Conservation (phyloP, 345 rosid genomes). For the Syzygium grande region DNA sequence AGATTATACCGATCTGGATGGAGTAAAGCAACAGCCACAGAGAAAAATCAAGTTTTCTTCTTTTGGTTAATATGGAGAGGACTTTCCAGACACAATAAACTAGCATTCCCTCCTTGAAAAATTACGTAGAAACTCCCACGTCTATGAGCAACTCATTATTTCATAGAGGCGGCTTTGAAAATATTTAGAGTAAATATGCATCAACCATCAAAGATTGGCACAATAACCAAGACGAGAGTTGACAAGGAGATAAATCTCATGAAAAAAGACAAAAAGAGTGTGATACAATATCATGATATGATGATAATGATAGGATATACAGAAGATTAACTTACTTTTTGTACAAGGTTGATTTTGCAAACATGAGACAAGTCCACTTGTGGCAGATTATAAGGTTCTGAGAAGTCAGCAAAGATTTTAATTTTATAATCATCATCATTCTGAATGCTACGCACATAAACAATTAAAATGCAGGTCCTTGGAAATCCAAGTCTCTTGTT, state of each 20-base stretch:
- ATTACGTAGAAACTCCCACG: background rate
- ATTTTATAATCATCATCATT: background rate
- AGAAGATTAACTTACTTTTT: background rate
- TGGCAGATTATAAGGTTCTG: background rate
- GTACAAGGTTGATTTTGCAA: background rate
- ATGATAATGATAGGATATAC: background rate
- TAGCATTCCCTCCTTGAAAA: background rate
- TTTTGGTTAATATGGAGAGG: background rate
- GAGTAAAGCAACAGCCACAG: background rate
- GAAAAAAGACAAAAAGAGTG: background rate
- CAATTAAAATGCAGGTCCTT: background rate
- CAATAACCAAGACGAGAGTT: background rate
- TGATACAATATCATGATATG: background rate
- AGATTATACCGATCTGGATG: background rate
- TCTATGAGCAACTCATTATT: background rate
- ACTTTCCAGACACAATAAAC: background rate
- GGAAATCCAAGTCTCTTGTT: background rate
- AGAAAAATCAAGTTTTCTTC: background rate
- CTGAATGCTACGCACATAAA: background rate
- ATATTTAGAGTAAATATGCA: background rate
- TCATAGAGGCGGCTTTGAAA: background rate
- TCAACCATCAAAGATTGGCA: background rate
- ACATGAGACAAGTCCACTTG: background rate
- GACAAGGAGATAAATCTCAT: background rate
- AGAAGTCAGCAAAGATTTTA: background rate